Conservation (phyloP, 1,284 basidiomycete genomes). For the Fistulinella staudtii region DNA sequence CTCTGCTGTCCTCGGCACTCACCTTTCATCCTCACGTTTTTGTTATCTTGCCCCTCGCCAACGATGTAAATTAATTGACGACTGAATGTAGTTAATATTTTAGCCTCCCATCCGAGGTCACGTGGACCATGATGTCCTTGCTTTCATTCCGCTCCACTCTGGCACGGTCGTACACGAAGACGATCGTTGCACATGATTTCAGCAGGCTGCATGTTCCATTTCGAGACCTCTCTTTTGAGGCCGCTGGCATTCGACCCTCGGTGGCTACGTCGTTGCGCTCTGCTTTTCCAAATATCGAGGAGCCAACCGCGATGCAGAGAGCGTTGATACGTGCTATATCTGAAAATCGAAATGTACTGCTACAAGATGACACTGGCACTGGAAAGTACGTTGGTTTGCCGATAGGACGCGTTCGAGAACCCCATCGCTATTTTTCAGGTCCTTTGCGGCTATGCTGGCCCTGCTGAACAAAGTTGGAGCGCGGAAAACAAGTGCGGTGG, state of each 20-base stretch:
- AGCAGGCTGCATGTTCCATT: no score
- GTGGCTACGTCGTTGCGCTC: constrained; percentile 45
- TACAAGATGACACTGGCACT: constrained; percentile 68
- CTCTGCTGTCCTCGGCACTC: constrained; percentile 5
- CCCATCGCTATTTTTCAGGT: constrained; percentile 40
- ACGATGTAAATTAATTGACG: no score
- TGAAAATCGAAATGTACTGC: constrained; percentile 53
- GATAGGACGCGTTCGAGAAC: background rate
- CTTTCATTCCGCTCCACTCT: constrained; percentile 5
- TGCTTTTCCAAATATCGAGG: constrained; percentile 60
- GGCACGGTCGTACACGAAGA: constrained; percentile 15
- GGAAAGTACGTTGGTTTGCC: constrained; percentile 59
- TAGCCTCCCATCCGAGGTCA: no score
- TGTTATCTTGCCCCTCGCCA: no score
- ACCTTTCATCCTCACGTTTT: constrained; percentile 31
- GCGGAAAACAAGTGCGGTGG: constrained; percentile 1
- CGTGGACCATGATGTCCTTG: constrained; percentile 24
- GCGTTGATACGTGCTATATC: constrained; percentile 61
- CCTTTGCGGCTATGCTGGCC: constrained; percentile 64
- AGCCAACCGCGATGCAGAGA: constrained; percentile 57
- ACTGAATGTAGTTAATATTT: background rate
- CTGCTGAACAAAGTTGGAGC: constrained; percentile 54
- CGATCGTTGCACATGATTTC: constrained; percentile 13
- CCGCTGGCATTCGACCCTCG: constrained; percentile 46
- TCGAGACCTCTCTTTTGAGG: constrained; percentile 39